These are phyloP conservation scores for Xylaria sp. DNA, from an alignment of 2,329 filamentous ascomycete genomes.

Conservation along the genomic window DNA sequence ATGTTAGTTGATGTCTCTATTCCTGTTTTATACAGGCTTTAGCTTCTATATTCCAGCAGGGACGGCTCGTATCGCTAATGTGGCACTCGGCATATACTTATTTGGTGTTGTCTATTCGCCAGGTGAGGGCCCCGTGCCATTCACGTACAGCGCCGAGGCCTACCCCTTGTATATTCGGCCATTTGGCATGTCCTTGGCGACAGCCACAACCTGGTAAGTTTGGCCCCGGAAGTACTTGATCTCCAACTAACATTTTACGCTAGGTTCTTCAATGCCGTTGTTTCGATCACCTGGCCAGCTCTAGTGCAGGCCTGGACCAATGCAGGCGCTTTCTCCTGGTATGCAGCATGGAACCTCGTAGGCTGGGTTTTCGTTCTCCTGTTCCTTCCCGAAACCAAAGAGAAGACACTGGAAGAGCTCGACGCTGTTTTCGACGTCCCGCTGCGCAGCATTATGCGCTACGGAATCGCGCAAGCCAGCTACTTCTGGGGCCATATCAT, in stretches of 20 bases:
- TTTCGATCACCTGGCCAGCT: conserved; percentile 60
- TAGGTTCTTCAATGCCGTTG: conserved; percentile 50
- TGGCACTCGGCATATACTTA: conserved; percentile 62
- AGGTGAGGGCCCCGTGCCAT: conserved; percentile 72
- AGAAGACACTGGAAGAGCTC: conserved; percentile 58
- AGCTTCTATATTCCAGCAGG: conserved; percentile 57
- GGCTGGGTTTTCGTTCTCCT: conserved; percentile 58
- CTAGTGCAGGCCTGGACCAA: conserved; percentile 58
- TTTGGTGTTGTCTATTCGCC: conserved; percentile 65
- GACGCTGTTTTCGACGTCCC: conserved; percentile 54
- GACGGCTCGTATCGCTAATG: conserved; percentile 57
- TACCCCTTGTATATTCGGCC: conserved; percentile 73
- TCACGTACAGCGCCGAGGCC: conserved; percentile 74
- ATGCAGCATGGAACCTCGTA: conserved; percentile 61
- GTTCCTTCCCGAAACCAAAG: conserved; percentile 59
- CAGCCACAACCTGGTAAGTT: conserved; percentile 60
- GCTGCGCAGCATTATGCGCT: conserved; percentile 49
- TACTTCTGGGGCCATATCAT: conserved; percentile 51
- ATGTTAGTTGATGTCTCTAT: conserved; percentile 65
- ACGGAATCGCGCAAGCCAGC: conserved; percentile 50
- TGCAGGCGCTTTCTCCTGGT: conserved; percentile 62
- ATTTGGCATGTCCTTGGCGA: conserved; percentile 70
- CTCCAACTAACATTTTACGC: neutral
- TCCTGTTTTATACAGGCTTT: conserved; percentile 60
- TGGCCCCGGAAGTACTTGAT: neutral